These are phyloP conservation scores for Hymenoscyphus occultus DNA, from an alignment of 2,329 filamentous ascomycete genomes.

Conservation along the genomic window DNA sequence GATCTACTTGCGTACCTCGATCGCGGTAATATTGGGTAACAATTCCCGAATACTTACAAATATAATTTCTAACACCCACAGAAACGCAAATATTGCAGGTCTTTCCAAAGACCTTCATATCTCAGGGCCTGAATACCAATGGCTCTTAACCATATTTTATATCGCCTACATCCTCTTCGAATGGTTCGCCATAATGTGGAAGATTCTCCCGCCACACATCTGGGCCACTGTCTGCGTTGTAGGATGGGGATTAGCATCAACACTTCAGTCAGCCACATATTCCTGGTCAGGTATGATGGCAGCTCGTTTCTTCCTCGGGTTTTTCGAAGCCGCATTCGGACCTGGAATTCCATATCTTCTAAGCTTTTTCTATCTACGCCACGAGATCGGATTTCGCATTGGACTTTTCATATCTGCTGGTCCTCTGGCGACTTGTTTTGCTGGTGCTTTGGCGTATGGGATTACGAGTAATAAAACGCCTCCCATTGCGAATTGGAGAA, in stretches of 20 bases:
- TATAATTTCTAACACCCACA: slow-evolving; percentile 20
- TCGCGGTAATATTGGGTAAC: slow-evolving; percentile 48
- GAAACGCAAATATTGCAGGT: slow-evolving; percentile 53
- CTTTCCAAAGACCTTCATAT: slow-evolving; percentile 50
- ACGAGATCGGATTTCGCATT: slow-evolving; percentile 67
- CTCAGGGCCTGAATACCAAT: slow-evolving; percentile 41
- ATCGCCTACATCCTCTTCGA: slow-evolving; percentile 42
- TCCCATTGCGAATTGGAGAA: slow-evolving; percentile 57
- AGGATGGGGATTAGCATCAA: slow-evolving; percentile 38
- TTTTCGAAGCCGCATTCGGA: slow-evolving; percentile 38
- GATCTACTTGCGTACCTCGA: slow-evolving; percentile 48
- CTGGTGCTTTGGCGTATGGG: slow-evolving; percentile 64
- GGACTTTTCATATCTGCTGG: slow-evolving; percentile 66
- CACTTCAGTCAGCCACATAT: slow-evolving; percentile 45
- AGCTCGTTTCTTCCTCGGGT: slow-evolving; percentile 40
- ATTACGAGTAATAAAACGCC: slow-evolving; percentile 60
- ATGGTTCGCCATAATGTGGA: slow-evolving; percentile 40
- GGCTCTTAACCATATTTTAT: slow-evolving; percentile 42
- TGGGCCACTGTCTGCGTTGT: slow-evolving; percentile 38
- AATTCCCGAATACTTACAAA: neutral
- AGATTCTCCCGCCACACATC: slow-evolving; percentile 39
- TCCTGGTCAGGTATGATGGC: slow-evolving; percentile 37
- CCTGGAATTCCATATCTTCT: slow-evolving; percentile 42
- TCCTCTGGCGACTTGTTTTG: slow-evolving; percentile 67
- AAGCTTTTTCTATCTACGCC: slow-evolving; percentile 46